Conservation (phyloP, 176 grass and related monocot genomes). For the Ampelocalamus luodianensis region DNA sequence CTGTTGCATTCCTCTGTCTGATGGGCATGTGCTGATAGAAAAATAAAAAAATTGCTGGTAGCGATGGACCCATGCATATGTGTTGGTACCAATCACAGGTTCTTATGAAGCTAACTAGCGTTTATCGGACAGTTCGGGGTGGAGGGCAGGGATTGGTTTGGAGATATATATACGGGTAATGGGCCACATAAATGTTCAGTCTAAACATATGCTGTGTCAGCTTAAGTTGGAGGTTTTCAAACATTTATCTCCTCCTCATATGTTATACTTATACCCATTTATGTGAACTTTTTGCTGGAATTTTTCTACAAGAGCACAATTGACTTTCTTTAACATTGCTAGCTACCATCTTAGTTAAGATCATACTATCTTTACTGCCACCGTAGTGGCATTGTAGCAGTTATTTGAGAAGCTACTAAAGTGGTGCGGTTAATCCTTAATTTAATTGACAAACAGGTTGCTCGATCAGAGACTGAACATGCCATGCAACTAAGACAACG, state of each 20-base stretch:
- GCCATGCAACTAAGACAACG: slow-evolving; percentile 48
- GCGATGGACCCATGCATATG: neutral
- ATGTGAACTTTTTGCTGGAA: slow-evolving; percentile 25
- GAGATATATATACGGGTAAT: neutral
- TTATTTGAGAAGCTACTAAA: neutral
- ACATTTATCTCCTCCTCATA: neutral
- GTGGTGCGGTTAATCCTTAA: slow-evolving; percentile 12
- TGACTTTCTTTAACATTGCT: slow-evolving; percentile 27
- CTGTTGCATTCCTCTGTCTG: neutral
- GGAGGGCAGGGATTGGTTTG: neutral
- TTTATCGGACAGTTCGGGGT: slow-evolving; percentile 16
- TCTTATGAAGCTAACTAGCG: slow-evolving; percentile 21
- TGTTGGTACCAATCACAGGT: neutral
- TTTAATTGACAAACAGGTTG: slow-evolving; percentile 52
- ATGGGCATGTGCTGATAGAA: neutral
- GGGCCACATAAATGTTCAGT: neutral
- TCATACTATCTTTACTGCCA: neutral
- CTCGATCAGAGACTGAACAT: slow-evolving; percentile 51
- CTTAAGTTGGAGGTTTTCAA: neutral
- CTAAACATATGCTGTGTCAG: neutral
- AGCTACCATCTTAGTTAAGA: slow-evolving; percentile 18
- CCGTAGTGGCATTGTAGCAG: neutral
- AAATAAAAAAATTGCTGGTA: neutral
- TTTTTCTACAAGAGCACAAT: neutral
- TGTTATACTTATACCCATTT: neutral